phyloP scores from a whole-genome alignment of 805 yeast genomes.

The Kurtzmaniella fragi region DNA sequence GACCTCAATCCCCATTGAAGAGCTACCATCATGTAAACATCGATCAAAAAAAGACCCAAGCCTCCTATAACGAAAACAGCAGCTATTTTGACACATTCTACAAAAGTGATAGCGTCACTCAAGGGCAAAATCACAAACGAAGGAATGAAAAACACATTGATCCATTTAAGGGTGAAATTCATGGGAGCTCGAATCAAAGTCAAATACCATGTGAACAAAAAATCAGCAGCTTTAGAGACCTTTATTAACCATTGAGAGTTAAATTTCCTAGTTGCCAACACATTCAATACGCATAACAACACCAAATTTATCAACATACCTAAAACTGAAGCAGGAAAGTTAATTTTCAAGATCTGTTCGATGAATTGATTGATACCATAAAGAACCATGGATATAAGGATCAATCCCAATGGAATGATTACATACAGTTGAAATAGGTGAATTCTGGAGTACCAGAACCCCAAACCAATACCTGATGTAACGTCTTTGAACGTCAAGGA shows the following conservation, averaged over 20 bases:
- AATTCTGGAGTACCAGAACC: slow-evolving; percentile 25
- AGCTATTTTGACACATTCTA: slow-evolving; percentile 68
- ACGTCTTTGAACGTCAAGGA: slow-evolving; percentile 5
- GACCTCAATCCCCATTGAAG: slow-evolving; percentile 15
- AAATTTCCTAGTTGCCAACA: slow-evolving; percentile 9
- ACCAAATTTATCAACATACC: slow-evolving; percentile 60
- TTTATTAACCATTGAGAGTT: slow-evolving; percentile 9
- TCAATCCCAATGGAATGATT: slow-evolving; percentile 44
- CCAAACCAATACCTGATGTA: slow-evolving; percentile 18
- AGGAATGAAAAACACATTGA: slow-evolving; percentile 73
- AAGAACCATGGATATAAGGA: slow-evolving; percentile 39
- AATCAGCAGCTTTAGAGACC: slow-evolving; percentile 10
- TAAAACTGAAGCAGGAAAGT: slow-evolving; percentile 67
- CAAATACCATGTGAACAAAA: slow-evolving; percentile 26
- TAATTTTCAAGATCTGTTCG: slow-evolving; percentile 37
- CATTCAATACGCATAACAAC: slow-evolving; percentile 35
- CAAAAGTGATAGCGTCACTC: slow-evolving; percentile 57
- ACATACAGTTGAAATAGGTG: slow-evolving; percentile 42
- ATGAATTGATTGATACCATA: slow-evolving; percentile 52
- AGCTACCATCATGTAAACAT: slow-evolving; percentile 33
- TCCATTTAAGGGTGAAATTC: slow-evolving; percentile 71
- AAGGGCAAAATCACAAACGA: slow-evolving; percentile 70
- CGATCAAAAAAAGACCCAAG: slow-evolving; percentile 40
- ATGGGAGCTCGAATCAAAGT: slow-evolving; percentile 51
- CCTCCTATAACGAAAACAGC: slow-evolving; percentile 71